Evolutionary conservation across 169 alveolate species (phyloP).

Genomic region (Plasmodium inui): DNA sequence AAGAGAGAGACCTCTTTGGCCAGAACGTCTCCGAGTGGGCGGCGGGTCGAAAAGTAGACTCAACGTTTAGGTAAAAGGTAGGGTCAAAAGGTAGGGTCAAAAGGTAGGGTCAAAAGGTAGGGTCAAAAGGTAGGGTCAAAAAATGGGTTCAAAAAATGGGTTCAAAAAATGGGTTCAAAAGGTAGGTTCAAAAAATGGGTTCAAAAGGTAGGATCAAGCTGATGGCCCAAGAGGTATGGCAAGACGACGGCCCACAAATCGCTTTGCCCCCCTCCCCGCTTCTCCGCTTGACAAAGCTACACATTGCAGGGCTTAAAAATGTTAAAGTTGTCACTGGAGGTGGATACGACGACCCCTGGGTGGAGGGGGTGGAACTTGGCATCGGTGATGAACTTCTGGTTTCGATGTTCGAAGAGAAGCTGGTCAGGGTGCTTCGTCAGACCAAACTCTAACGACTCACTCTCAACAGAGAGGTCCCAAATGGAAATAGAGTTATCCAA

Average conservation of each 20-base stretch:
- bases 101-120: background rate
- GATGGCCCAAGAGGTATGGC: background rate
- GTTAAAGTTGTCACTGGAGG: constrained; percentile 83
- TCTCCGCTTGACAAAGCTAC: background rate
- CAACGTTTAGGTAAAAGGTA: background rate
- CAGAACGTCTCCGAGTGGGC: no score
- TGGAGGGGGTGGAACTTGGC: constrained; percentile 83
- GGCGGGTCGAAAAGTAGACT: background rate
- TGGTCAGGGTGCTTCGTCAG: constrained; percentile 79
- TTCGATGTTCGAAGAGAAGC: constrained; percentile 82
- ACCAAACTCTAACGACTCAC: constrained; percentile 59
- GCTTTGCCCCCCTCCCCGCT: background rate
- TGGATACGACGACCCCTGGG: constrained; percentile 83
- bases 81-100: background rate
- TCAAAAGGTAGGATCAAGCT: background rate
- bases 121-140: background rate
- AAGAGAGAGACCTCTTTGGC: no score
- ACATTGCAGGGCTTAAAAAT: constrained; percentile 81
- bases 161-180: background rate
- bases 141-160: background rate
- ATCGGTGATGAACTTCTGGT: constrained; percentile 85
- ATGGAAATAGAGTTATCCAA: constrained; percentile 83
- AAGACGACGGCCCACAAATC: background rate
- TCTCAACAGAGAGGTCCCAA: constrained; percentile 86
- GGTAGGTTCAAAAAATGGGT: background rate